Conservation (phyloP, 2,329 filamentous ascomycete genomes). For the Colletotrichum truncatum region DNA sequence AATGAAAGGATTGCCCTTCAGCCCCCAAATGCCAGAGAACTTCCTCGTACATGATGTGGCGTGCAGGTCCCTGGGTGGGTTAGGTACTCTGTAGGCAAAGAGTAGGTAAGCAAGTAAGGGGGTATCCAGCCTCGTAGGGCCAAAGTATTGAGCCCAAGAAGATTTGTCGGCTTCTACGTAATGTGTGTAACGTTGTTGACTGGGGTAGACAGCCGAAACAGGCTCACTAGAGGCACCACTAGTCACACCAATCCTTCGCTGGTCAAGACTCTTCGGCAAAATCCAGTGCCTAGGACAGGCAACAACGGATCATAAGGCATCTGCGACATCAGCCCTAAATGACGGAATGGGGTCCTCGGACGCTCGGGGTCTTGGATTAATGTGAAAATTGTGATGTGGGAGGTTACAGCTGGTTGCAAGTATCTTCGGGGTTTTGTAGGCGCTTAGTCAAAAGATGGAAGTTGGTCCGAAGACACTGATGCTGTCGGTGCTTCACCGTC, state of each 20-base stretch:
- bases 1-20: too few species aligned
- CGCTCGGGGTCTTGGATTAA: neutral
- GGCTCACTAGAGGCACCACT: neutral
- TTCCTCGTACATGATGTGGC: too few species aligned
- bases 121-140: conserved; percentile 11
- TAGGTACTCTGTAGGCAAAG: neutral
- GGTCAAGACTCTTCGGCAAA: neutral
- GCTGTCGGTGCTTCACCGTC: neutral
- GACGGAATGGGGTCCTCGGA: neutral
- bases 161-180: neutral
- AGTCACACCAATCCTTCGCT: neutral
- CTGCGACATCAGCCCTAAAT: neutral
- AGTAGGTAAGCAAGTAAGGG: neutral
- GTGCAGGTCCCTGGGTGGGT: neutral
- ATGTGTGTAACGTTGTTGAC: neutral
- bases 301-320: neutral
- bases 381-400: neutral
- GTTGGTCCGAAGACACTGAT: neutral
- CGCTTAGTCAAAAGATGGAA: neutral
- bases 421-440: neutral
- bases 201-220: neutral
- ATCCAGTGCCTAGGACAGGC: neutral
- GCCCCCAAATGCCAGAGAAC: too few species aligned
- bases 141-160: neutral
- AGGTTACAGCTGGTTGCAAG: neutral